Percentiles rank a stretch among this genome's conserved stretches.
Conservation (phyloP, 2,329 filamentous ascomycete genomes). For the Epichloe bromicola region DNA sequence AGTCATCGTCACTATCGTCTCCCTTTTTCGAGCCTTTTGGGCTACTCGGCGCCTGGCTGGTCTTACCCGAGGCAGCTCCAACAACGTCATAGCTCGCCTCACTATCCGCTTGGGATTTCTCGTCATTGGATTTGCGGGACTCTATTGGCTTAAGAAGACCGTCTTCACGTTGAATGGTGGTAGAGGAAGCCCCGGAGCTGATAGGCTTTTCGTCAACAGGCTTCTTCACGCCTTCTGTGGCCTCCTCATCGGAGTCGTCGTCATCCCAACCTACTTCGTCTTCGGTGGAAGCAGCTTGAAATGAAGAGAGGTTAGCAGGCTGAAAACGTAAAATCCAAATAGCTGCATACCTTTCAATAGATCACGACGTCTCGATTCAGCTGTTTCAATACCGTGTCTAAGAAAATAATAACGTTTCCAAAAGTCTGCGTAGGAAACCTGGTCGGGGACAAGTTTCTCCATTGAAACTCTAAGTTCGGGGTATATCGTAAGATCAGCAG, state of each 20-base stretch:
- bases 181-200: conserved; percentile 43
- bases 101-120: conserved; percentile 82
- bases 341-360: conserved; percentile 64
- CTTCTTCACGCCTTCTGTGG: conserved; percentile 14
- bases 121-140: conserved; percentile 67
- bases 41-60: conserved; percentile 63
- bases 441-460: conserved; percentile 91
- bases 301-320: conserved; percentile 6
- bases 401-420: conserved; percentile 96
- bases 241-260: conserved; percentile 44
- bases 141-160: conserved; percentile 47
- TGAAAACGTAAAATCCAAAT: neutral
- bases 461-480: conserved; percentile 75
- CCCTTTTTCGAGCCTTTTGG: conserved; percentile 43
- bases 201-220: conserved; percentile 19
- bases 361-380: conserved; percentile 78
- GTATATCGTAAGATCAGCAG: conserved; percentile 71
- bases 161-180: conserved; percentile 43
- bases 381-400: conserved; percentile 81
- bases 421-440: conserved; percentile 78
- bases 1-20: conserved; percentile 24
- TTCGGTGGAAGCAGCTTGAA: conserved; percentile 52
- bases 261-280: conserved; percentile 64
- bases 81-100: conserved; percentile 95
- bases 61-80: conserved; percentile 58